phyloP scores from a whole-genome alignment of 805 yeast species.

The Yamadazyma insecticola region DNA sequence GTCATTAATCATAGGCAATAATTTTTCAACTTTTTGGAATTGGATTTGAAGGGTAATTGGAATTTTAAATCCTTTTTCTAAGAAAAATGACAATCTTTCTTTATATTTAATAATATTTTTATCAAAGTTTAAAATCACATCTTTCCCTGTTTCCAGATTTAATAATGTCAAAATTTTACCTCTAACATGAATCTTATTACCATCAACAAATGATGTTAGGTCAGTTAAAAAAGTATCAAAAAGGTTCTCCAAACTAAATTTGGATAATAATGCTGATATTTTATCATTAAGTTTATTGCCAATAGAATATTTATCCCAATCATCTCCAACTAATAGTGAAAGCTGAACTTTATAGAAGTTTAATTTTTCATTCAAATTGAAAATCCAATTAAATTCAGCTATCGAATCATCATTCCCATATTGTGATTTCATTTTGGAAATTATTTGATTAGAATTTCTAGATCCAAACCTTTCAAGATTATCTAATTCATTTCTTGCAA shows the following conservation, averaged over 20 bases:
- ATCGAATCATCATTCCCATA: neutral
- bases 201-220: conserved; percentile 2
- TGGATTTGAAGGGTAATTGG: conserved; percentile 49
- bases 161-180: conserved; percentile 7
- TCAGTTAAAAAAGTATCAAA: conserved; percentile 47
- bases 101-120: conserved; percentile 14
- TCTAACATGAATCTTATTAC: conserved; percentile 4
- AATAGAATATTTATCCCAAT: conserved; percentile 34
- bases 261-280: conserved; percentile 39
- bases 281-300: conserved; percentile 61
- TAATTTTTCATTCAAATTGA: conserved; percentile 17
- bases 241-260: conserved; percentile 38
- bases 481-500: conserved; percentile 24
- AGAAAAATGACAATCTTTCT: conserved; percentile 34
- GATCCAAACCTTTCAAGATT: conserved; percentile 13
- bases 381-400: conserved; percentile 13
- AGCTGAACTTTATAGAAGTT: conserved; percentile 20
- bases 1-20: conserved; percentile 55
- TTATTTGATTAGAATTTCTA: neutral
- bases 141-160: conserved; percentile 14
- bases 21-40: conserved; percentile 45
- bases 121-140: conserved; percentile 50
- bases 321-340: conserved; percentile 17
- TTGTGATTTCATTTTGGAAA: neutral
- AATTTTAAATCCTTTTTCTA: conserved; percentile 47